Base-by-base conservation (phyloP, 2,329 filamentous ascomycete species). In the Periconia digitata region DNA sequence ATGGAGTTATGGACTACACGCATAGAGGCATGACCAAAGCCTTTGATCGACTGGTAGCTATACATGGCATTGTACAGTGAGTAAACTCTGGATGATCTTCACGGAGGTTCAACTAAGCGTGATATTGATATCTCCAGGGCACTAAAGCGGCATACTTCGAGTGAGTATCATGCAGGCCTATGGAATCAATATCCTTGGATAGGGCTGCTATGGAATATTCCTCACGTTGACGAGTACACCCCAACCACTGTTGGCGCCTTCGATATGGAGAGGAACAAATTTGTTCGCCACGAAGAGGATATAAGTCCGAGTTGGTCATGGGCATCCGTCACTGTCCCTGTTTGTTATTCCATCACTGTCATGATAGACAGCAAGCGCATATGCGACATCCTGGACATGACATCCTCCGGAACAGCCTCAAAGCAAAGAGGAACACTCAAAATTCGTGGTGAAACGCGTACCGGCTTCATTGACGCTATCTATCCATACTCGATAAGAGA, bases 221-320 rank as follows among this genome's bases (percentile, higher is more conserved):
- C 56, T 2, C 49, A 54, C 36, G 36, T 27, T 4, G 41, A 50
- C 18, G 50, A 53, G 15, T 55, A 46, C 18, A 41, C 37, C 3
- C 34, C 44, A 27, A 53, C 48, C 3, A 49, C 49, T 4, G 32
- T 21, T 2, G 46, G 37, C 22, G 49, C 49, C 18, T 57, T 54
- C 47, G 45, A 52, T 16, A 17, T 59, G 13, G 51, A 55, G 8
- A 43, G 37, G 2, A 56, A 58, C 36, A 16, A 27, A 15, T 41
- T 40, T 35, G 50, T 54, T n/a, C 48, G 58, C 16, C 58, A 58
- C 27, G 43, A 50, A 20, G 39, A 54, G 35, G 20, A 32, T 2
- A 41, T 57, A 8, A 54, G 54, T 7, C 58, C 58, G 1, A 54
- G 47, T 43, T 62, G 58, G 58, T 55, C 53, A 1, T 62, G 58